A percentile compares a stretch with the other conserved stretches of the same genome.
phyloP scores from a whole-genome alignment of 768 basidiomycete genomes.

The Pulveroboletus sp. region DNA sequence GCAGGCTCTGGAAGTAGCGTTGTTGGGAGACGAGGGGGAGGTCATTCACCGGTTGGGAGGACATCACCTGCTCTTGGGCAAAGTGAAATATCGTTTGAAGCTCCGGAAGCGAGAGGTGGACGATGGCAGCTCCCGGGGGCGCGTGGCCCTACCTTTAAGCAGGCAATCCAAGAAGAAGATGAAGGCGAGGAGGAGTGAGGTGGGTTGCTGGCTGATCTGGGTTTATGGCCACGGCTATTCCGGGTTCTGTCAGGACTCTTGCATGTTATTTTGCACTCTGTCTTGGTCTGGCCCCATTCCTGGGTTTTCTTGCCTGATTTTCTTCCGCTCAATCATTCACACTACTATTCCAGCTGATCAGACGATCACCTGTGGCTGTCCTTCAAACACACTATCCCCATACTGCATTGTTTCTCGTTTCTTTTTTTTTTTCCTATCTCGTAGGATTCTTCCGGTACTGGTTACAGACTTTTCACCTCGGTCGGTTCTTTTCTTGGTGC shows the following conservation, averaged over 20 bases:
- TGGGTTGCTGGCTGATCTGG: conserved; percentile 2
- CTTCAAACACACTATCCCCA: conserved; percentile 3
- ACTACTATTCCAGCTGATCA: conserved; percentile 16
- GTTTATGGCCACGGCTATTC: conserved; percentile 8
- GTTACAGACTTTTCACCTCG: conserved; percentile 20
- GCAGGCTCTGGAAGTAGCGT: conserved; percentile 20
- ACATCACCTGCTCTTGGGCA: conserved; percentile 51
- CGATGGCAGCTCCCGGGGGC: conserved; percentile 64
- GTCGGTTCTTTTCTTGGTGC: neutral
- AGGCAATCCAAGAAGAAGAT: conserved; percentile 80
- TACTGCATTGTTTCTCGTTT: neutral
- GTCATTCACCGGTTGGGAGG: conserved; percentile 58
- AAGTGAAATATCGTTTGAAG: conserved; percentile 43
- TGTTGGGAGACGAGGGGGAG: conserved; percentile 40
- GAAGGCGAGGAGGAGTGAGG: conserved; percentile 70
- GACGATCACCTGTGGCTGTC: conserved; percentile 1
- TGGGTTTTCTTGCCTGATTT: conserved; percentile 4
- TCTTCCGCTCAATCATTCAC: conserved; percentile 4
- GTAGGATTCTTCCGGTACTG: conserved; percentile 13
- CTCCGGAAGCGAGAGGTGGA: conserved; percentile 47
- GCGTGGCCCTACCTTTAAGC: conserved; percentile 67
- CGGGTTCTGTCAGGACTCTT: conserved; percentile 4
- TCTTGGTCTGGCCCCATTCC: neutral
- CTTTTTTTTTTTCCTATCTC: conserved; percentile 1
- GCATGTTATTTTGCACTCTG: conserved; percentile 5